Evolutionary conservation across 208 protist species (phyloP).

Genomic region (Trypanosomatidae sp.): DNA sequence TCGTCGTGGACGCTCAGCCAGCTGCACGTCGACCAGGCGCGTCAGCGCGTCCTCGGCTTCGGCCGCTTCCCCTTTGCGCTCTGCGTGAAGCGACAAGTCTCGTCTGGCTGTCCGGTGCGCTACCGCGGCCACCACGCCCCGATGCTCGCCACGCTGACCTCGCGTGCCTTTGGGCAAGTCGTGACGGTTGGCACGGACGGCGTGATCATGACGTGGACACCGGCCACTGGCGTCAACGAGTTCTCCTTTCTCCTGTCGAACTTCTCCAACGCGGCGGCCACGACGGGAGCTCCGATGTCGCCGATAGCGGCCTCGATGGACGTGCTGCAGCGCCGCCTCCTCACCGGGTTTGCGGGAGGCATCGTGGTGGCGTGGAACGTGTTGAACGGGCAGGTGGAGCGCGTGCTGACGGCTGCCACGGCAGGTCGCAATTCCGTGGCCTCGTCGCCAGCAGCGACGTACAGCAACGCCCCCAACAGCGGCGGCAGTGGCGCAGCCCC

Average conservation of each 20-base stretch:
- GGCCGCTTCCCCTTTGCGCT: slow-evolving; percentile 55
- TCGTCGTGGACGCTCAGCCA: no score
- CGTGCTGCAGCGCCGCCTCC: slow-evolving; percentile 56
- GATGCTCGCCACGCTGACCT: slow-evolving; percentile 64
- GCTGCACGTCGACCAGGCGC: slow-evolving; percentile 35
- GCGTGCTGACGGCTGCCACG: slow-evolving; percentile 20
- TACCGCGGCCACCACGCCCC: slow-evolving; percentile 63
- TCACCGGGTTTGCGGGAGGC: slow-evolving; percentile 80
- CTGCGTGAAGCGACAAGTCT: slow-evolving; percentile 53
- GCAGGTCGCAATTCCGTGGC: no score
- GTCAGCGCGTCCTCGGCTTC: slow-evolving; percentile 51
- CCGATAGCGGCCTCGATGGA: slow-evolving; percentile 57
- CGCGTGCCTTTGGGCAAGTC: slow-evolving; percentile 60
- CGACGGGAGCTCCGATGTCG: slow-evolving; percentile 42
- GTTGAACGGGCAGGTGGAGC: slow-evolving; percentile 73
- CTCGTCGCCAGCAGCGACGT: background rate
- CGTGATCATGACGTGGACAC: slow-evolving; percentile 77
- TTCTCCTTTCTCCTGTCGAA: slow-evolving; percentile 77
- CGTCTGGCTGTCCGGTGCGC: slow-evolving; percentile 44
- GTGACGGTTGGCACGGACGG: slow-evolving; percentile 74
- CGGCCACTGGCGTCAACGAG: slow-evolving; percentile 43
- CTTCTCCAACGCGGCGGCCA: slow-evolving; percentile 67
- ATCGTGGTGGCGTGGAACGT: slow-evolving; percentile 81
- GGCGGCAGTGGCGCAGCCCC: background rate
- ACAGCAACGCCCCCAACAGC: background rate